Evolutionary conservation across 192 early-diverging fungal genomes (phyloP).

Genomic region (Backusella tarrabulga): DNA sequence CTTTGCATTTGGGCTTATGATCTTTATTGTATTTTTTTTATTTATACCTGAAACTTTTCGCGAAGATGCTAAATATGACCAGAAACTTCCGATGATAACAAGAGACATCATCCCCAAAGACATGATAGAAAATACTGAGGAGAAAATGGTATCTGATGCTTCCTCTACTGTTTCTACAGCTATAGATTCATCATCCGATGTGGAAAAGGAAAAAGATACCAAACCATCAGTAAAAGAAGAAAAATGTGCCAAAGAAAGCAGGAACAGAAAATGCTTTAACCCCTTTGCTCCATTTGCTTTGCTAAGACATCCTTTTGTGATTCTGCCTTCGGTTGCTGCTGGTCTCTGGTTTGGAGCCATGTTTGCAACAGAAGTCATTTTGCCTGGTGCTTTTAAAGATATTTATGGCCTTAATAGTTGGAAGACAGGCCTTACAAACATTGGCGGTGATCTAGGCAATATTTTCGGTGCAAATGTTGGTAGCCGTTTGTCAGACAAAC

Average conservation of each 20-base stretch:
- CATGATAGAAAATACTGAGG: background rate
- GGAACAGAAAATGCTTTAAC: background rate
- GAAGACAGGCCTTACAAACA: slow-evolving; percentile 17
- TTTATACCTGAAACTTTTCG: slow-evolving; percentile 47
- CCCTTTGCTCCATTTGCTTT: slow-evolving; percentile 18
- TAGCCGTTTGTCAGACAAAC: slow-evolving; percentile 38
- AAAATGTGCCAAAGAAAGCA: background rate
- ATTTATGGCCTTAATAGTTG: slow-evolving; percentile 19
- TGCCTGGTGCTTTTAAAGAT: slow-evolving; percentile 10
- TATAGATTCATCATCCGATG: background rate
- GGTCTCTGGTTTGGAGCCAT: slow-evolving; percentile 45
- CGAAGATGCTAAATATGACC: slow-evolving; percentile 15
- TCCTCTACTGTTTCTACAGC: background rate
- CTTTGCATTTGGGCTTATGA: slow-evolving; percentile 33
- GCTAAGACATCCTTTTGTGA: slow-evolving; percentile 36
- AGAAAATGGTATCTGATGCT: background rate
- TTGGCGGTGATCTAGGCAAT: slow-evolving; percentile 32
- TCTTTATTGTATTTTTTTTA: slow-evolving; percentile 40
- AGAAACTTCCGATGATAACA: background rate
- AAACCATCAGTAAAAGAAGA: background rate
- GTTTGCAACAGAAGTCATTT: slow-evolving; percentile 39
- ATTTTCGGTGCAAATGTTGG: slow-evolving; percentile 37
- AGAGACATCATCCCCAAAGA: background rate
- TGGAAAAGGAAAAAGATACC: background rate
- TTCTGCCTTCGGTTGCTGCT: slow-evolving; percentile 35